Percentiles rank a stretch among this genome's conserved stretches.
Evolutionary conservation across 139 green algal genomes (phyloP).

Genomic region (Coccomyxa sp.): DNA sequence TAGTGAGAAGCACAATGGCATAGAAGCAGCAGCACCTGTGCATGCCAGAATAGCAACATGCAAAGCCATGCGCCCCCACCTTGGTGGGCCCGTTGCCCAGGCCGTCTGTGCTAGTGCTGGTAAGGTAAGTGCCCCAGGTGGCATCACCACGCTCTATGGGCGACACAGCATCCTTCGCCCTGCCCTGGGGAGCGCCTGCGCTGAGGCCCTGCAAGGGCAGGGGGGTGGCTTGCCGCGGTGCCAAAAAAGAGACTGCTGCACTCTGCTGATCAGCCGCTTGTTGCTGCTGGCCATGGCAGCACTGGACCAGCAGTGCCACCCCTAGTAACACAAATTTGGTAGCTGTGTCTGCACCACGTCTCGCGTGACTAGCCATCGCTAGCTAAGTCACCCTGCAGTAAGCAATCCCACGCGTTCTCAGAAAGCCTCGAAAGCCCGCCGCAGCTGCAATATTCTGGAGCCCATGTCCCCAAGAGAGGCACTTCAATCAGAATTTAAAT

Average conservation of each 20-base stretch:
- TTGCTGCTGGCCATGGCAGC: background rate
- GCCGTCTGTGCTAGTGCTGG: background rate
- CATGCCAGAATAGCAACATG: background rate
- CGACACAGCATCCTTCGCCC: too few species aligned
- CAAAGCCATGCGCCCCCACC: too few species aligned
- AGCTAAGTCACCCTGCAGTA: background rate
- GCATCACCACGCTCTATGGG: background rate
- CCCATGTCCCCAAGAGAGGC: background rate
- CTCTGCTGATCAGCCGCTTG: background rate
- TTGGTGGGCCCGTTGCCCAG: background rate
- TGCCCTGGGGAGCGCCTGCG: background rate
- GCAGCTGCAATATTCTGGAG: background rate
- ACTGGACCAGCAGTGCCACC: background rate
- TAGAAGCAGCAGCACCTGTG: background rate
- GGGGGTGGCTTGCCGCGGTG: background rate
- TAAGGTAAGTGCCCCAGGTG: background rate
- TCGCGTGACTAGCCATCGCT: background rate
- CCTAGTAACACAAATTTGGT: background rate
- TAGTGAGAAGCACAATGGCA: background rate
- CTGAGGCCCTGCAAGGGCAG: background rate
- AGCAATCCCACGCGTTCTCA: background rate
- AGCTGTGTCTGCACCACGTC: too few species aligned
- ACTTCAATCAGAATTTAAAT: too few species aligned
- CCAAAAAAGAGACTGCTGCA: background rate
- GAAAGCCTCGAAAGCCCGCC: background rate